These are phyloP conservation scores for Phaseolus lunatus DNA, from an alignment of 306 rosid genomes.

Conservation along the genomic window DNA sequence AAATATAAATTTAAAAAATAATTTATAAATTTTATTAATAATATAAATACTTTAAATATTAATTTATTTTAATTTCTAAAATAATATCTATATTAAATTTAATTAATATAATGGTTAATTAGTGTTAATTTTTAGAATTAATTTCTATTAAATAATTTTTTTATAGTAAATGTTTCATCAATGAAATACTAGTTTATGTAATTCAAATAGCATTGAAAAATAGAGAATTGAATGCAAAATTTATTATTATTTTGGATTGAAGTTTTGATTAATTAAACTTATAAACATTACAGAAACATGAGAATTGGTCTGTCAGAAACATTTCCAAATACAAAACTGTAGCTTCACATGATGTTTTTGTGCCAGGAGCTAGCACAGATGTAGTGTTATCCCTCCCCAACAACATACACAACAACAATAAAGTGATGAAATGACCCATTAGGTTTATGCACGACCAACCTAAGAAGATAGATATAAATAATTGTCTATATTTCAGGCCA, in stretches of 20 bases:
- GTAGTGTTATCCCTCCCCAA: not conserved
- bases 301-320: not conserved
- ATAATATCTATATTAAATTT: too few species aligned
- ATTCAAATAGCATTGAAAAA: not conserved
- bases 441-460: constrained; percentile 10
- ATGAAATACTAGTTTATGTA: too few species aligned
- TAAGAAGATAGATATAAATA: not conserved
- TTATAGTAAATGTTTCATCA: too few species aligned
- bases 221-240: not conserved
- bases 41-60: too few species aligned
- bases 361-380: constrained; percentile 1
- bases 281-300: not conserved
- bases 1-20: too few species aligned
- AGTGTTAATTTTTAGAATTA: too few species aligned
- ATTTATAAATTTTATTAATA: too few species aligned
- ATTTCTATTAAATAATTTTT: too few species aligned
- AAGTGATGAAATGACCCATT: constrained; percentile 33
- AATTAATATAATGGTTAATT: too few species aligned
- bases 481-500: not conserved
- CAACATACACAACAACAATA: not conserved
- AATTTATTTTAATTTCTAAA: too few species aligned
- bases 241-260: not conserved
- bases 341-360: constrained; percentile 6
- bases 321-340: not conserved
- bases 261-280: not conserved